Conservation (phyloP, 2,329 filamentous ascomycete species). For the Dendrostoma leiphaemia region DNA sequence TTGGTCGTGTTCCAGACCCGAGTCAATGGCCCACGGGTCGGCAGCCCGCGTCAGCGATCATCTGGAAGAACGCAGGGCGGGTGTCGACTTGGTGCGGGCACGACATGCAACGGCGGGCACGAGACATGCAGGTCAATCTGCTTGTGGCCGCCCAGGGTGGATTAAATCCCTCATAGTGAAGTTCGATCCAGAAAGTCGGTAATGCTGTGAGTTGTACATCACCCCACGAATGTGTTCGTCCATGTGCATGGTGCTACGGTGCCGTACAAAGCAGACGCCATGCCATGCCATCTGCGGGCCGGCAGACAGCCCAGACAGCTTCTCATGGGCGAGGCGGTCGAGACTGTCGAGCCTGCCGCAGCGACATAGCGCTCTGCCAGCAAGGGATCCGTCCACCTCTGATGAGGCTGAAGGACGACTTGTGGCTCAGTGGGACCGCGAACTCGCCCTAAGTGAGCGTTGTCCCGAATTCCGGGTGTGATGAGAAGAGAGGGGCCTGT, state of each 20-base stretch:
- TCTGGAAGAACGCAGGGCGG: background rate
- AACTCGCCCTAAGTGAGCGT: no score
- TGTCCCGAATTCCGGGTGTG: no score
- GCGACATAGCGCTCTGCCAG: no score
- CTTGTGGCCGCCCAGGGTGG: background rate
- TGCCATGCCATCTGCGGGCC: no score
- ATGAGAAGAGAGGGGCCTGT: no score
- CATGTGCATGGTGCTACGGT: background rate
- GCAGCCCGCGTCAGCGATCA: background rate
- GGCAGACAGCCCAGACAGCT: no score
- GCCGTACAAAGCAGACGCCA: no score
- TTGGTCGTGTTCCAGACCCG: background rate
- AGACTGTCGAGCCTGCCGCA: no score
- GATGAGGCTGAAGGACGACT: background rate
- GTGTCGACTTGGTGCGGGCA: background rate
- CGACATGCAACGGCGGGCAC: background rate
- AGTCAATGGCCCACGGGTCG: background rate
- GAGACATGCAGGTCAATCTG: constrained; percentile 2
- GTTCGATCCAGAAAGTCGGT: background rate
- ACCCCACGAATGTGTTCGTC: background rate
- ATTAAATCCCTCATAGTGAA: constrained; percentile 6
- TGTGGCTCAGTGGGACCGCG: background rate
- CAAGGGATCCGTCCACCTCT: background rate
- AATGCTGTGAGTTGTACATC: background rate
- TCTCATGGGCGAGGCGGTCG: no score